These are phyloP conservation scores for Diversispora eburnea DNA, from an alignment of 192 early-diverging fungal genomes.

Conservation along the genomic window DNA sequence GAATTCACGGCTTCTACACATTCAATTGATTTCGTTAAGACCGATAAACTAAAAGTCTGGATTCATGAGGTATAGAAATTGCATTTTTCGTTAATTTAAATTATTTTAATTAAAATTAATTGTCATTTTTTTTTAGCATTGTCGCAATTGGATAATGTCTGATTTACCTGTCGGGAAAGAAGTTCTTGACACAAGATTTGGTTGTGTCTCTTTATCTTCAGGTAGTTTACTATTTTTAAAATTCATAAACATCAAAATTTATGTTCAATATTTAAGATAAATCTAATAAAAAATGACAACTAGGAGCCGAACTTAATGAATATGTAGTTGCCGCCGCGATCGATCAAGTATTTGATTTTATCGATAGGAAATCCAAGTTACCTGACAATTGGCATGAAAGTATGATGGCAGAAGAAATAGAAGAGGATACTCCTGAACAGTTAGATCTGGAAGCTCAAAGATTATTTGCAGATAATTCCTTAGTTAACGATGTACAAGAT, in stretches of 20 bases:
- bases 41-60: conserved; percentile 14
- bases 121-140: conserved; percentile 3
- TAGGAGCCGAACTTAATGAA: background rate
- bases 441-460: too few relatives aligned
- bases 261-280: background rate
- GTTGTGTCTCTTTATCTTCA: conserved; percentile 16
- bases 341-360: too few relatives aligned
- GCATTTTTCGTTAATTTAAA: background rate
- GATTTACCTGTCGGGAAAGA: background rate
- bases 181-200: conserved; percentile 21
- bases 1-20: conserved; percentile 23
- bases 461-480: too few relatives aligned
- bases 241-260: background rate
- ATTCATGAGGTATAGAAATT: conserved; percentile 23
- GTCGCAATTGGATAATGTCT: conserved; percentile 29
- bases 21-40: conserved; percentile 25
- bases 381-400: too few relatives aligned
- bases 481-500: too few relatives aligned
- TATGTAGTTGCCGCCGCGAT: background rate
- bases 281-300: background rate
- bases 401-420: too few relatives aligned
- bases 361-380: too few relatives aligned
- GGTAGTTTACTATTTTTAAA: conserved; percentile 14
- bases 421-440: too few relatives aligned
- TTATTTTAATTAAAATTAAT: background rate